Base-by-base conservation (phyloP, 2,329 filamentous ascomycete species). In the Elsinoe necatrix region DNA sequence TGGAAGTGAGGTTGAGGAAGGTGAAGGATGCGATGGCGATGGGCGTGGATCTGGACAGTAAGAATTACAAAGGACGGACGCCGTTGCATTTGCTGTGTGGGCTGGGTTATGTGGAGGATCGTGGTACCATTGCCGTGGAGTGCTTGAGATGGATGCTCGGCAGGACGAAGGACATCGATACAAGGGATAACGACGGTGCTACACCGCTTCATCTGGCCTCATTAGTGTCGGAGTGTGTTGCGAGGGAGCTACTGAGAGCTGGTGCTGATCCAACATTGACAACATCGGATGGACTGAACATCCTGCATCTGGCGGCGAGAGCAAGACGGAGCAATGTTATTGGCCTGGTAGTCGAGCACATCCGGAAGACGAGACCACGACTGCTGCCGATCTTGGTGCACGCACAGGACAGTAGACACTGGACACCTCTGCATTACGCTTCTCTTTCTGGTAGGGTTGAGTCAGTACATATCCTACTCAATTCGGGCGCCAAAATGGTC, bases 341-440 rank as follows among this genome's bases (percentile, higher is more conserved):
- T 29, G 45, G 45, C 11, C 7, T 29, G 11, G 16, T 50, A 4
- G 8, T 50, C 6, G 45, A 50, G 11, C 12, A 50, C 25, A 7
- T 29, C 11, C 21, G 23, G 45, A 18, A 8, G n/a, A 20, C 8
- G 4, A 20, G 39, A 16, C 16, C 4, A 12, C 39, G 39, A 20
- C 39, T 29, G 45, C 34, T 37, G 23, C 14, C 23, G 20, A n/a
- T 11, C 11, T 29, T 25, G 6, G 20, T 50, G 23, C 16, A 50
- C 18, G 27, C 23, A 18, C 23, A 27, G 23, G 45, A 50, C 16
- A 14, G 29, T 6, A 7, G 16, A n/a, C 8, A 18, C 5, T 18
- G 23, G 27, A 50, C 45, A 14, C 45, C 45, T 6, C 25, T 50
- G 23, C 45, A 50, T 50, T 31, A 50, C 20, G 45, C 45, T 50